Percentiles rank a stretch among this genome's conserved stretches.
phyloP scores from a whole-genome alignment of 2,329 filamentous ascomycete genomes.

The Cordyceps militaris region DNA sequence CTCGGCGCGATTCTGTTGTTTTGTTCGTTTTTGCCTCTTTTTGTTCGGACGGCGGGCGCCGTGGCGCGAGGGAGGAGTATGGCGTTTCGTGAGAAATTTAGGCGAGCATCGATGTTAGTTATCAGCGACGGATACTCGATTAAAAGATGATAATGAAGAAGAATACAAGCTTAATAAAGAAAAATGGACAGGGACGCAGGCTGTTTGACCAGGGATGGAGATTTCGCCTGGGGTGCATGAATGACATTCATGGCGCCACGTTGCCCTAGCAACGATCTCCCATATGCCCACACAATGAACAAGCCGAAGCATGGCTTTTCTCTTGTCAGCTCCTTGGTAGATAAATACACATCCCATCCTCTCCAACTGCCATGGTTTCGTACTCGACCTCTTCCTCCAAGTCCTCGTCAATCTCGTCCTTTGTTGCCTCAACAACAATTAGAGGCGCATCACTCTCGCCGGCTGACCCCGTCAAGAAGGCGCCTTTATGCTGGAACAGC shows the following conservation, averaged over 20 bases:
- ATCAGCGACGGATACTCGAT: not conserved
- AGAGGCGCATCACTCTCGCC: not conserved
- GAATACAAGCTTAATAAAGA: not conserved
- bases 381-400: not conserved
- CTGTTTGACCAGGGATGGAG: not conserved
- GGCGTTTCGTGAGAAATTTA: not conserved
- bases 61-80: not conserved
- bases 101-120: not conserved
- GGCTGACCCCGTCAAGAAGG: too few relatives aligned
- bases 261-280: not conserved
- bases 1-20: not conserved
- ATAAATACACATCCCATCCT: not conserved
- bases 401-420: too few relatives aligned
- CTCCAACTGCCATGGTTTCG: not conserved
- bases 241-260: not conserved
- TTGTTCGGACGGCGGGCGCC: not conserved
- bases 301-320: not conserved
- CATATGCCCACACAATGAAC: too few relatives aligned
- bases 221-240: not conserved
- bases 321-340: not conserved
- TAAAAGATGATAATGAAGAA: not conserved
- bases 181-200: not conserved
- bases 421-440: not conserved
- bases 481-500: too few relatives aligned
- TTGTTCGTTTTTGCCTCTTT: not conserved